These are phyloP conservation scores for Blastocystis sp. DNA, from an alignment of 352 stramenopile species.

Conservation along the genomic window DNA sequence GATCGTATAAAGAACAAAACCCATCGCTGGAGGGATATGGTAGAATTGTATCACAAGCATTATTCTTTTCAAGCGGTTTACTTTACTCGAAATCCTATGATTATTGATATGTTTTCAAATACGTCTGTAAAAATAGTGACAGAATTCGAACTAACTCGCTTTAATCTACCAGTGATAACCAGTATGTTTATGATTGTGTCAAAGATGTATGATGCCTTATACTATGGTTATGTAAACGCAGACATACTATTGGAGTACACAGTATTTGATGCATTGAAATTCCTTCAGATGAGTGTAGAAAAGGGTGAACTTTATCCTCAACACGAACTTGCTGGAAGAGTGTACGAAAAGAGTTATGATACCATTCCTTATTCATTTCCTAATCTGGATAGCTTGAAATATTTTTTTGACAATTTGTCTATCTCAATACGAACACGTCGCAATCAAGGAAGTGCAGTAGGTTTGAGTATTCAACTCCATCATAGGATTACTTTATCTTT, in stretches of 20 bases:
- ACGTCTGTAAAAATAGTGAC: not conserved
- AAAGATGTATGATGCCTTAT: not conserved
- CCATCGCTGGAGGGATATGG: not conserved
- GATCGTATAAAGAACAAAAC: not conserved
- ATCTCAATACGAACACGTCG: not conserved
- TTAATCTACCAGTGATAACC: not conserved
- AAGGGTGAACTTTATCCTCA: not conserved
- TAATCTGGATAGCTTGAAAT: not conserved
- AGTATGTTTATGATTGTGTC: not conserved
- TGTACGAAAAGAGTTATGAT: not conserved
- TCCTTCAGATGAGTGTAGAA: not conserved
- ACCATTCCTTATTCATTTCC: not conserved
- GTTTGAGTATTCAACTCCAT: not conserved
- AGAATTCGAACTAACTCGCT: not conserved
- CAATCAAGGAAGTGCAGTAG: not conserved
- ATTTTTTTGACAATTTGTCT: not conserved
- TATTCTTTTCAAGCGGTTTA: not conserved
- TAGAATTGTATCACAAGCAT: not conserved
- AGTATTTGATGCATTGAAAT: not conserved
- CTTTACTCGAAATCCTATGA: not conserved
- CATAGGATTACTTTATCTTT: conserved; percentile 39
- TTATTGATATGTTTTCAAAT: not conserved
- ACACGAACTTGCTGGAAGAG: conserved; percentile 11
- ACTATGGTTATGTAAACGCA: conserved; percentile 18
- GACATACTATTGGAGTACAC: not conserved